A percentile compares a stretch with the other conserved stretches of the same genome.
These are phyloP conservation scores for Brettanomyces anomalus DNA, from an alignment of 805 yeast species.

Conservation along the genomic window DNA sequence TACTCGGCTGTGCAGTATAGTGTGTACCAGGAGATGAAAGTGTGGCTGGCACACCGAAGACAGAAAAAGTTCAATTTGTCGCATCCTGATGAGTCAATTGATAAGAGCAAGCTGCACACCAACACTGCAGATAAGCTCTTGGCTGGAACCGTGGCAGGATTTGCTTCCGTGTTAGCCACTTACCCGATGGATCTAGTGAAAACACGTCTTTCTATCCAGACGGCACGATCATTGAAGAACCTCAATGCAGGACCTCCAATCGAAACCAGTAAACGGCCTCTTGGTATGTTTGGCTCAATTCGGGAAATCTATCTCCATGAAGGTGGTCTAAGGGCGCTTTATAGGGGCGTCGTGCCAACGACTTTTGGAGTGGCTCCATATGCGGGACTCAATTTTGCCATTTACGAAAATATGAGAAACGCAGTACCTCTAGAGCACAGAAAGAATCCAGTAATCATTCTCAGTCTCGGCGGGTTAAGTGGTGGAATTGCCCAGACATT, in stretches of 20 bases:
- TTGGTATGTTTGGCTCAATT: slow-evolving; percentile 59
- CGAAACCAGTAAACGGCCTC: slow-evolving; percentile 39
- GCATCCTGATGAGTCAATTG: background rate
- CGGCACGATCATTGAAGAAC: slow-evolving; percentile 51
- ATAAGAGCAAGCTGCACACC: slow-evolving; percentile 4
- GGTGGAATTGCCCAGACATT: slow-evolving; percentile 87
- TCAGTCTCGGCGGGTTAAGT: slow-evolving; percentile 73
- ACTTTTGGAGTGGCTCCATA: slow-evolving; percentile 93
- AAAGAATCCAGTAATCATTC: slow-evolving; percentile 33
- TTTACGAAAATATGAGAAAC: slow-evolving; percentile 76
- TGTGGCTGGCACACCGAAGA: slow-evolving; percentile 21
- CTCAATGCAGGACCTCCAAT: slow-evolving; percentile 20
- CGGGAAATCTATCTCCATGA: slow-evolving; percentile 56
- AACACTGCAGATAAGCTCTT: slow-evolving; percentile 47
- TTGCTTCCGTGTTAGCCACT: slow-evolving; percentile 69
- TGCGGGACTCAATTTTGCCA: slow-evolving; percentile 85
- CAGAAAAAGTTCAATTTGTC: slow-evolving; percentile 27
- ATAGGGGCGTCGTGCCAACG: slow-evolving; percentile 85
- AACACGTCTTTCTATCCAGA: slow-evolving; percentile 82
- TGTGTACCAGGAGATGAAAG: slow-evolving; percentile 62
- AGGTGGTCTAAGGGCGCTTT: slow-evolving; percentile 74
- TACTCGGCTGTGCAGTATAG: slow-evolving; percentile 92
- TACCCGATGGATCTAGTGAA: slow-evolving; percentile 90
- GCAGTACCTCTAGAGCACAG: slow-evolving; percentile 25
- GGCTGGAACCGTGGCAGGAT: slow-evolving; percentile 79